Base-by-base conservation (phyloP, 345 rosid genomes). In the Dovyalis caffra region DNA sequence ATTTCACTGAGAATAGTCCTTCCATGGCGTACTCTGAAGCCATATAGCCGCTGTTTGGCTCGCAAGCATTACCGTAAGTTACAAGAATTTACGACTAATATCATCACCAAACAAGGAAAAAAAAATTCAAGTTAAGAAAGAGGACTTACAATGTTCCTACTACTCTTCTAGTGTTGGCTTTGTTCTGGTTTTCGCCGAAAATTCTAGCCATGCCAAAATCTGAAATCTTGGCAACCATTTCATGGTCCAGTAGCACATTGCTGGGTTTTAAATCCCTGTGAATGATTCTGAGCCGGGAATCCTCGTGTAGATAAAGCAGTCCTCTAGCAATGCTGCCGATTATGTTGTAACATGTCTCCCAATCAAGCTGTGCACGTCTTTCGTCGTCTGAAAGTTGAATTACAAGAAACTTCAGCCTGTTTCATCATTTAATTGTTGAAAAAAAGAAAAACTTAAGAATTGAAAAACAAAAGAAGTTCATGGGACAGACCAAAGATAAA, bases 261-360 rank as follows among this genome's bases (percentile, higher is more conserved):
- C 75, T 81, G 0, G 86, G 76, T 66, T 88, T 88, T 11, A 86
- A 74, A 65, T 88, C 88, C 8, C 88, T 66, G 71, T 86, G 92
- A 43, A 84, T 85, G 49, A 87, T 82, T 40, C 66, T 75, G 8
- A 74, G 82, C 37, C 85, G 83, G 16, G 89, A 88, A 66, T 86
- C 90, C 47, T 88, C 75, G 2, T 88, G 92, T 4, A 88, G 84
- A 70, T 86, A 88, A 45, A 87, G 70, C 53, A 87, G 70, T 34
- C 88, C 88, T 71, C 68, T 74, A 1, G 85, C 88, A 34, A 87
- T 84, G 28, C 89, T 87, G 40, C 61, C 16, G 6, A 84, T 77
- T 16, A 85, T 88, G 35, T 40, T 73, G 28, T 68, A 68, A 37
- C 70, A 75, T 53, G 71, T 34, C 5, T 56, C 38, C 77, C 77